Evolutionary conservation across 2,329 filamentous ascomycete species (phyloP).

Genomic region (Cordyceps tenuipes): DNA sequence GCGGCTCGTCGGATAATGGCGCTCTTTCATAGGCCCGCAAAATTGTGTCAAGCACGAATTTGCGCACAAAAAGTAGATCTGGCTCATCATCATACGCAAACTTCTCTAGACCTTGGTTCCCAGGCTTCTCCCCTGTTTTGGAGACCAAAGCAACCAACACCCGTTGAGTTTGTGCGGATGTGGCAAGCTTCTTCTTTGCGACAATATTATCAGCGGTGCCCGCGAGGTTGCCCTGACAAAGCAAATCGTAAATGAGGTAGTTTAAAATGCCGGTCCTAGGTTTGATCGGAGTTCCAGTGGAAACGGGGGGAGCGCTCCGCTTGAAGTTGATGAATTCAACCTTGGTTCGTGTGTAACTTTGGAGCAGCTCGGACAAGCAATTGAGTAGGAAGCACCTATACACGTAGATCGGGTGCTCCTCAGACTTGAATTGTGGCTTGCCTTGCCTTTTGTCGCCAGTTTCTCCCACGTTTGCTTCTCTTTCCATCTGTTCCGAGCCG

Average conservation of each 20-base stretch:
- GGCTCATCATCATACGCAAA: constrained; percentile 68
- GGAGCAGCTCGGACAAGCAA: constrained; percentile 81
- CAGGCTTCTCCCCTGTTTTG: constrained; percentile 72
- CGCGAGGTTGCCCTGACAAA: constrained; percentile 51
- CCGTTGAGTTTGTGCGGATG: constrained; percentile 76
- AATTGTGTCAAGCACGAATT: constrained; percentile 89
- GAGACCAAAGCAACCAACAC: constrained; percentile 80
- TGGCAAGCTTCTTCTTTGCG: constrained; percentile 78
- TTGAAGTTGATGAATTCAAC: constrained; percentile 99
- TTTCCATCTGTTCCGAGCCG: constrained; percentile 21
- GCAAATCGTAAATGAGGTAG: constrained; percentile 77
- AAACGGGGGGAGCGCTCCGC: constrained; percentile 75
- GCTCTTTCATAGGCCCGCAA: constrained; percentile 89
- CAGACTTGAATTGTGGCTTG: constrained; percentile 76
- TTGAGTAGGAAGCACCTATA: constrained; percentile 94
- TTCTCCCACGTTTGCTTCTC: constrained; percentile 26
- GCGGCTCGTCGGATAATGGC: constrained; percentile 64
- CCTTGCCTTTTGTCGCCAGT: constrained; percentile 52
- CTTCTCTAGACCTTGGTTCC: constrained; percentile 47
- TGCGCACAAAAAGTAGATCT: constrained; percentile 84
- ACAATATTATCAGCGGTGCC: constrained; percentile 65
- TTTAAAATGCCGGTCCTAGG: constrained; percentile 88
- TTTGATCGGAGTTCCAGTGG: constrained; percentile 83
- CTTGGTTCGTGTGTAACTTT: constrained; percentile 90
- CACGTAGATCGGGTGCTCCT: constrained; percentile 91